Evolutionary conservation across 164 flowering plant species (phyloP).

Genomic region (Dillenia suffruticosa): DNA sequence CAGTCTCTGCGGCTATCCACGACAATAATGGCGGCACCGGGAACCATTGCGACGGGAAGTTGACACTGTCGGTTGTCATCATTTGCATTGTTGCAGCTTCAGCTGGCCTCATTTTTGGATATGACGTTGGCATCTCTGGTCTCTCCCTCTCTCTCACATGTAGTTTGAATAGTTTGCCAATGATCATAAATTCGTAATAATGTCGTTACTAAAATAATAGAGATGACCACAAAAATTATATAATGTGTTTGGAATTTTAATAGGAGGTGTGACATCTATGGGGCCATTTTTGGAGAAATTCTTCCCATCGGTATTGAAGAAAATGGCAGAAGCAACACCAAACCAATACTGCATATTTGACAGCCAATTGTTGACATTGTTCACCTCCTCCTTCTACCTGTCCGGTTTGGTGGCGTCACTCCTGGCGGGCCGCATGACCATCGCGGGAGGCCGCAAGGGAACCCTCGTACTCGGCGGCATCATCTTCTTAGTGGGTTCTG

Average conservation of each 20-base stretch:
- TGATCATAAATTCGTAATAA: too few relatives aligned
- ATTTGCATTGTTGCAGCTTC: conserved; percentile 55
- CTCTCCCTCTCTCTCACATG: background rate
- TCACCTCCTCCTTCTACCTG: conserved; percentile 75
- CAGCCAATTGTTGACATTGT: conserved; percentile 50
- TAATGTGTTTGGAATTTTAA: background rate
- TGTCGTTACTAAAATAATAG: too few relatives aligned
- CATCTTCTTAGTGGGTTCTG: conserved; percentile 52
- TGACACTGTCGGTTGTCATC: conserved; percentile 41
- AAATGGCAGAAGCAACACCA: conserved; percentile 26
- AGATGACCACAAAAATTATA: too few relatives aligned
- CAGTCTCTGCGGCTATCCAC: too few relatives aligned
- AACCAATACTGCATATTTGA: conserved; percentile 54
- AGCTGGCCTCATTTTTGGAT: conserved; percentile 55
- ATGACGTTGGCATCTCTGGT: conserved; percentile 59
- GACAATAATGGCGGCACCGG: conserved; percentile 2
- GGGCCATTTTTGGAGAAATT: conserved; percentile 50
- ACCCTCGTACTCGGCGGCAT: conserved; percentile 59
- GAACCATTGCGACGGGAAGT: conserved; percentile 9
- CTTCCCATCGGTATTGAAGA: conserved; percentile 49
- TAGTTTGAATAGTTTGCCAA: background rate
- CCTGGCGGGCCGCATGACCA: conserved; percentile 40
- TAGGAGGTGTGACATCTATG: conserved; percentile 88
- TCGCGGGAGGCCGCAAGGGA: conserved; percentile 41
- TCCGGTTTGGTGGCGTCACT: conserved; percentile 55